phyloP scores from a whole-genome alignment of 2,329 filamentous ascomycete genomes.

The Venturia asperata region DNA sequence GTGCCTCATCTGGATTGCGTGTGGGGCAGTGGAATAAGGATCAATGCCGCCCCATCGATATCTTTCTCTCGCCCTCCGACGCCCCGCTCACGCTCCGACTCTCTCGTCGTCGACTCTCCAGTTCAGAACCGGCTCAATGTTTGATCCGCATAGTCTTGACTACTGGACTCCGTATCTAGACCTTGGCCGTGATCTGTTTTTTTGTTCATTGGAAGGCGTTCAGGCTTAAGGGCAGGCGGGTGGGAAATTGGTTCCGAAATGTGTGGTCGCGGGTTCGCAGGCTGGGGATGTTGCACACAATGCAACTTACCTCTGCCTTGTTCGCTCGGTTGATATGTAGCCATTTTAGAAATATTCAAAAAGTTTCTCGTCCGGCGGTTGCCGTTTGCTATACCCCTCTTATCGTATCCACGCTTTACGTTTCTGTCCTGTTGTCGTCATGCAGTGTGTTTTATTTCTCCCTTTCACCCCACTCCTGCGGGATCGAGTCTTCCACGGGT shows the following conservation, averaged over 20 bases:
- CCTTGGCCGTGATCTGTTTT: neutral
- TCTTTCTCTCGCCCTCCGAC: neutral
- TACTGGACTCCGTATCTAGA: neutral
- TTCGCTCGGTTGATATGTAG: neutral
- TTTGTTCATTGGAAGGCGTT: neutral
- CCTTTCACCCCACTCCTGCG: neutral
- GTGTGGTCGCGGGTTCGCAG: neutral
- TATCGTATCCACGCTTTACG: neutral
- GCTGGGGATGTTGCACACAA: neutral
- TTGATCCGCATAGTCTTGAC: neutral
- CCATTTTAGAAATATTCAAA: neutral
- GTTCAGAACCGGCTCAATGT: neutral
- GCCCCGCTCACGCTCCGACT: neutral
- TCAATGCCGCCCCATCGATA: neutral
- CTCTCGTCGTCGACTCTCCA: neutral
- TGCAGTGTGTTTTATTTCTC: neutral
- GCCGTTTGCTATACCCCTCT: neutral
- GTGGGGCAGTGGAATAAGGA: neutral
- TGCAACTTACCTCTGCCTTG: neutral
- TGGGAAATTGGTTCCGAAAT: neutral
- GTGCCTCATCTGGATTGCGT: neutral
- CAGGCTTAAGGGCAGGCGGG: neutral
- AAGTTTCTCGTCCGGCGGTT: too few relatives aligned
- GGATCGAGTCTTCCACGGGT: neutral
- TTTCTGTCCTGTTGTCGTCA: neutral